These are phyloP conservation scores for Grosmannia serpens DNA, from an alignment of 2,329 filamentous ascomycete species.

Conservation along the genomic window DNA sequence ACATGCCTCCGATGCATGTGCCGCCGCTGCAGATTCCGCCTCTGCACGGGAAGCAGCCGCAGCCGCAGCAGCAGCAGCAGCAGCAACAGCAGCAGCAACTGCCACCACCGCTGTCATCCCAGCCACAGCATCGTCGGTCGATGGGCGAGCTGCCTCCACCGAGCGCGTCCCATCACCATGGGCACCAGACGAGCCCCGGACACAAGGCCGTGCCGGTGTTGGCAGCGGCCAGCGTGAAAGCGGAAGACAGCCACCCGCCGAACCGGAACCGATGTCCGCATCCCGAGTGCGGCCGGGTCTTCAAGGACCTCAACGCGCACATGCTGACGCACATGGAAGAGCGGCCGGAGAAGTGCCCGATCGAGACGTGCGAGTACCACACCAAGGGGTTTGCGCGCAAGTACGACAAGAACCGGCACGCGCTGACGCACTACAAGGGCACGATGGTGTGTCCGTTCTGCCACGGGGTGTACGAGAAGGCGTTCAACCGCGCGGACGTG, in stretches of 20 bases:
- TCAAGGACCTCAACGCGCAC: slow-evolving; percentile 66
- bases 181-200: slow-evolving; percentile 8
- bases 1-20: background rate
- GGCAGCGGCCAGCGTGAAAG: slow-evolving; percentile 15
- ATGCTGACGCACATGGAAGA: slow-evolving; percentile 95
- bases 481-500: slow-evolving; percentile 91
- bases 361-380: slow-evolving; percentile 86
- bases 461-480: slow-evolving; percentile 81
- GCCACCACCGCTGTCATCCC: background rate
- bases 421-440: slow-evolving; percentile 92
- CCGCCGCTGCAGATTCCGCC: slow-evolving; percentile 3
- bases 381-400: slow-evolving; percentile 90
- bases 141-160: background rate
- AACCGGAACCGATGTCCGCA: slow-evolving; percentile 41
- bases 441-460: slow-evolving; percentile 98
- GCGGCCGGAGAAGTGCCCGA: slow-evolving; percentile 91
- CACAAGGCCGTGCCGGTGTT: background rate
- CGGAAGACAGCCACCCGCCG: slow-evolving; percentile 20
- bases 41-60: background rate
- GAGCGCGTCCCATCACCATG: background rate
- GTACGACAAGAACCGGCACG: slow-evolving; percentile 96
- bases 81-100: slow-evolving; percentile 2
- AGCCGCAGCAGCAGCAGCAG: slow-evolving; percentile 2
- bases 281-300: slow-evolving; percentile 46
- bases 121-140: background rate